Conservation (phyloP, 805 yeast species). For the Ogataea populi-albae region DNA sequence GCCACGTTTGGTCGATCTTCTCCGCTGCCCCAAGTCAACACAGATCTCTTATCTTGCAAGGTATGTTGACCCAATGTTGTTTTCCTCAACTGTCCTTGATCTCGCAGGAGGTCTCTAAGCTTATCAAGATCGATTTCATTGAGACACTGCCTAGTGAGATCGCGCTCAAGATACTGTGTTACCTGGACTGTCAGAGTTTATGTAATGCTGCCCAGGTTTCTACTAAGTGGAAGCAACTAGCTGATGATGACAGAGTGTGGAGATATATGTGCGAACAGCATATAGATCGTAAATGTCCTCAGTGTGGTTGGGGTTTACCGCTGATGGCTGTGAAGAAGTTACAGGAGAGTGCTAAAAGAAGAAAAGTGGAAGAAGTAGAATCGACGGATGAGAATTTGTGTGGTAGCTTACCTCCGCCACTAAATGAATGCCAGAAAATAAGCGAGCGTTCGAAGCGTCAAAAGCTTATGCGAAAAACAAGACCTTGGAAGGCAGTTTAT, state of each 20-base stretch:
- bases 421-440: constrained; percentile 15
- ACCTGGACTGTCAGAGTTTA: constrained; percentile 87
- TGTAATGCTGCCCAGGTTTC: constrained; percentile 94
- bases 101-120: constrained; percentile 70
- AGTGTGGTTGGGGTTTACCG: constrained; percentile 99
- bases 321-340: constrained; percentile 78
- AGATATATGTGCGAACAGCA: constrained; percentile 98
- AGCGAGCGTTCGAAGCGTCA: constrained; percentile 8
- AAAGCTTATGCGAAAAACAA: constrained; percentile 39
- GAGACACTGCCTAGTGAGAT: constrained; percentile 82
- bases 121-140: constrained; percentile 87
- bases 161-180: constrained; percentile 79
- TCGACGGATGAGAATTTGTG: constrained; percentile 9
- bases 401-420: constrained; percentile 26
- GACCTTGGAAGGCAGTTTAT: constrained; percentile 97
- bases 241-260: constrained; percentile 98
- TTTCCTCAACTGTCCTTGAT: constrained; percentile 91
- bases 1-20: constrained; percentile 82
- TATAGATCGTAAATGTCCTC: constrained; percentile 94
- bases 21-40: constrained; percentile 69
- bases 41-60: constrained; percentile 74
- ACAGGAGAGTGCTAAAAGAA: constrained; percentile 28
- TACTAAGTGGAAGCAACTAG: constrained; percentile 78
- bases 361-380: constrained; percentile 25
- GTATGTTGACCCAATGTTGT: constrained; percentile 85